Conservation (phyloP, 345 rosid species). For the Eucalyptus dawsonii region DNA sequence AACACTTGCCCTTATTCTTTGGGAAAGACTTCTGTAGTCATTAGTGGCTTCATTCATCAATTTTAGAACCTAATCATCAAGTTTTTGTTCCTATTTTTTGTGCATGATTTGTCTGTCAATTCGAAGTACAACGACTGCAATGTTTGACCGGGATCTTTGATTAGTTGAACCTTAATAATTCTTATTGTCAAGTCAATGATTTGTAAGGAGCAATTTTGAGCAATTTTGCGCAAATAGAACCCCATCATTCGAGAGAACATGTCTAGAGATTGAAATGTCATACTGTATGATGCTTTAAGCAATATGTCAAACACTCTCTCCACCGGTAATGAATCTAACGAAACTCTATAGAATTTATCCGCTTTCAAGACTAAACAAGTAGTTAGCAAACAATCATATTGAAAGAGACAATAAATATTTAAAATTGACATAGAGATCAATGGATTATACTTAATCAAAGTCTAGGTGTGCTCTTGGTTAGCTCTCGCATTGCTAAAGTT, state of each 20-base stretch:
- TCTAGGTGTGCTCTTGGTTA: not conserved
- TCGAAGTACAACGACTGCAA: not conserved
- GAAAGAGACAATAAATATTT: not conserved
- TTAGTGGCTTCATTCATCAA: not conserved
- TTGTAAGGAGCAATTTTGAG: not conserved
- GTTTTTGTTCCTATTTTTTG: not conserved
- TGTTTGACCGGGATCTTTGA: not conserved
- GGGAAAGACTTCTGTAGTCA: not conserved
- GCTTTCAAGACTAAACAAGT: not conserved
- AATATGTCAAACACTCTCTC: not conserved
- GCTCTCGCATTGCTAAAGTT: not conserved
- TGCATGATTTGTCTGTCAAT: not conserved
- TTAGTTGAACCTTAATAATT: not conserved
- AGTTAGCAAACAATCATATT: not conserved
- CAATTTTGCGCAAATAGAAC: not conserved
- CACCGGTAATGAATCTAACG: not conserved
- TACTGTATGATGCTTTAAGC: not conserved
- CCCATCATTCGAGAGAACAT: not conserved
- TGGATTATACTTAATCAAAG: not conserved
- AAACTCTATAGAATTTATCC: not conserved
- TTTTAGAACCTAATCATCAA: not conserved
- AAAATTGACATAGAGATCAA: not conserved
- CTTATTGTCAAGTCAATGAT: not conserved
- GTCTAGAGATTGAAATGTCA: not conserved
- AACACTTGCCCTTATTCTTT: not conserved